These are phyloP conservation scores for Bruguiera parviflora DNA, from an alignment of 345 rosid species.

Conservation along the genomic window DNA sequence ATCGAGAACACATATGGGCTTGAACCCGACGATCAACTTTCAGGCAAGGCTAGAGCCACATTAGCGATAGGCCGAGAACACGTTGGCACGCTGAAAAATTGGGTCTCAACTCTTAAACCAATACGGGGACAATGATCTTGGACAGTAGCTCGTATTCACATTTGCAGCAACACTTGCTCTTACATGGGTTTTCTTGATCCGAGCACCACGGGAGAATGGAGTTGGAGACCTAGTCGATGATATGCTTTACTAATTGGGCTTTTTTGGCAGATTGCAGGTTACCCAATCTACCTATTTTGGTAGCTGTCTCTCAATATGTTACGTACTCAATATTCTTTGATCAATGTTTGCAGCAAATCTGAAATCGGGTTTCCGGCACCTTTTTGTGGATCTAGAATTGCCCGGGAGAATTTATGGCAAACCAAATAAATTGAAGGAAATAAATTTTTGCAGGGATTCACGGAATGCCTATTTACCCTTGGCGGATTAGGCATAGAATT, in stretches of 20 bases:
- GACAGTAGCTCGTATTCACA: slow-evolving; percentile 4
- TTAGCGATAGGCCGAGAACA: slow-evolving; percentile 16
- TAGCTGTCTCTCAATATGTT: slow-evolving; percentile 28
- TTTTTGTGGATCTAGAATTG: too few relatives aligned
- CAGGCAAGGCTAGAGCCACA: slow-evolving; percentile 28
- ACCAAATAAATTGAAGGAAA: too few relatives aligned
- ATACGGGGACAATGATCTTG: neutral
- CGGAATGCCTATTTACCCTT: too few relatives aligned
- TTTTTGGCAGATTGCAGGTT: slow-evolving; percentile 22
- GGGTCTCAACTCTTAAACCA: slow-evolving; percentile 8
- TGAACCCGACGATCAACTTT: neutral
- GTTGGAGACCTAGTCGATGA: neutral
- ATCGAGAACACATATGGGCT: neutral
- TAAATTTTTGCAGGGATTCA: too few relatives aligned
- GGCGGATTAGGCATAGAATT: too few relatives aligned
- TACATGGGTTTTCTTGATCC: slow-evolving; percentile 31
- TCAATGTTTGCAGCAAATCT: neutral
- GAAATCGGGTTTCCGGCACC: neutral
- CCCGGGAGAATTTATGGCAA: too few relatives aligned
- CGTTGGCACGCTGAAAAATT: slow-evolving; percentile 19
- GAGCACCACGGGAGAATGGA: slow-evolving; percentile 7
- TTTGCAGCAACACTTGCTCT: slow-evolving; percentile 30
- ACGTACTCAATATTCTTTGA: neutral
- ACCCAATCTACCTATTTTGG: slow-evolving; percentile 30
- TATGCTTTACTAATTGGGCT: slow-evolving; percentile 3